Percentiles rank a stretch among this genome's conserved stretches.
phyloP scores from a whole-genome alignment of 768 basidiomycete genomes.

The Boletellus ananiceps region DNA sequence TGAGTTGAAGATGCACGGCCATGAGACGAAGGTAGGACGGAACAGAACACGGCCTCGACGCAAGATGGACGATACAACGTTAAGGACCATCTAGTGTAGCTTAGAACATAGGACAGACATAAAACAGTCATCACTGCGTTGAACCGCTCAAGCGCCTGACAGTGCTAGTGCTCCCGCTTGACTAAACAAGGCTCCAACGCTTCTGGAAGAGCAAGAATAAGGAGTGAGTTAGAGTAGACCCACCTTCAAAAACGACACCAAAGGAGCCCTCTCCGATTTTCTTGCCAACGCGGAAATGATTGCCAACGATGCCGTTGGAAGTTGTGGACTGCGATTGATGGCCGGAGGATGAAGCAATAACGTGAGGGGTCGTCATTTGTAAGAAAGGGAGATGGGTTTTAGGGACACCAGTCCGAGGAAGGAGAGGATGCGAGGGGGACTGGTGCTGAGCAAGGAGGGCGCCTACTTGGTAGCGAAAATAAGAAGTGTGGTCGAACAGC shows the following conservation, averaged over 20 bases:
- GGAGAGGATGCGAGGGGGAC: constrained; percentile 21
- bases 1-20: constrained; percentile 10
- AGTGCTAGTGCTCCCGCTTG: constrained; percentile 1
- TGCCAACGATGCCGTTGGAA: constrained; percentile 71
- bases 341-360: constrained; percentile 72
- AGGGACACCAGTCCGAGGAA: constrained; percentile 29
- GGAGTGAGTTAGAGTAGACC: constrained; percentile 15
- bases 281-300: constrained; percentile 87
- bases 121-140: constrained; percentile 1
- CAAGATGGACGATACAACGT: constrained; percentile 4
- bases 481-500: constrained; percentile 24
- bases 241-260: constrained; percentile 96
- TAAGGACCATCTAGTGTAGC: constrained; percentile 4
- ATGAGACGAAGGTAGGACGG: background rate
- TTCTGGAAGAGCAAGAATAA: background rate
- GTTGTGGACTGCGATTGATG: constrained; percentile 62
- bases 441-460: constrained; percentile 22
- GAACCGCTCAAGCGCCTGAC: constrained; percentile 12
- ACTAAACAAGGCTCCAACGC: background rate
- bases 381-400: constrained; percentile 2
- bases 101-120: constrained; percentile 5
- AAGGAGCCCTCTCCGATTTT: constrained; percentile 99
- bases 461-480: constrained; percentile 24
- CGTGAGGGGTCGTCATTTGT: constrained; percentile 76
- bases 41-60: constrained; percentile 1